Evolutionary conservation across 306 rosid species (phyloP), one percentile per base, ranked within the genome.

Genomic region (Luffa aegyptiaca): DNA sequence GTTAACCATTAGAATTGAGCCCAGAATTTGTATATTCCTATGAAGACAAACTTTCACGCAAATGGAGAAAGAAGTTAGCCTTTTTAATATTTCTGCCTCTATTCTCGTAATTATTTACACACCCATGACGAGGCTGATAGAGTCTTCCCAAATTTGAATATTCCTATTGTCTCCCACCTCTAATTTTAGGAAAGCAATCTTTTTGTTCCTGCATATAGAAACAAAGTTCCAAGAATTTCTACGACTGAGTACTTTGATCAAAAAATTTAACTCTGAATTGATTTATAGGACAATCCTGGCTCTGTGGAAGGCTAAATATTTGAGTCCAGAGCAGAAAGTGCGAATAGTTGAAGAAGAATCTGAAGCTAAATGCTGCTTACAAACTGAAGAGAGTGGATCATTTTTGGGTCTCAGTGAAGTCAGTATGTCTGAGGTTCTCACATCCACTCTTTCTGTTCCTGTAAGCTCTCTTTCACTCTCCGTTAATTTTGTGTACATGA

Each of bases 271-370:
- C 53, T 57, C 80, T 71, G 80, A 53, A 53, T 68, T 80, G 45
- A 69, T 83, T 79, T 79, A 64, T 79, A 93, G 99, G 89, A 96
- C 97, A 71, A 96, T 96, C 81, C 89, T 93, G 98, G 97, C 93
- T 61, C 92, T 96, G 5, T 96, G 99, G 99, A 96, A 91, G 86
- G 90, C 99, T 53, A 93, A 89, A 85, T 88, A 96, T 42, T 82
- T 91, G 89, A 93, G 89, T 86, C 93, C 92, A n/a, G 99, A 96
- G 86, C 99, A 96, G 85, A 91, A 89, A 85, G 96, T 87, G 82
- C 89, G 84, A 75, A 87, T 96, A 84, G 92, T 96, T 70, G 97
- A 91, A 84, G 96, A 92, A 79, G 94, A 91, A 49, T 80, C 96
- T 35, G 97, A 91, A 82, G 81, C 82, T 66, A 91, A 88, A 87